phyloP scores from a whole-genome alignment of 352 stramenopile species.

The Pythium rhizo-oryzae region DNA sequence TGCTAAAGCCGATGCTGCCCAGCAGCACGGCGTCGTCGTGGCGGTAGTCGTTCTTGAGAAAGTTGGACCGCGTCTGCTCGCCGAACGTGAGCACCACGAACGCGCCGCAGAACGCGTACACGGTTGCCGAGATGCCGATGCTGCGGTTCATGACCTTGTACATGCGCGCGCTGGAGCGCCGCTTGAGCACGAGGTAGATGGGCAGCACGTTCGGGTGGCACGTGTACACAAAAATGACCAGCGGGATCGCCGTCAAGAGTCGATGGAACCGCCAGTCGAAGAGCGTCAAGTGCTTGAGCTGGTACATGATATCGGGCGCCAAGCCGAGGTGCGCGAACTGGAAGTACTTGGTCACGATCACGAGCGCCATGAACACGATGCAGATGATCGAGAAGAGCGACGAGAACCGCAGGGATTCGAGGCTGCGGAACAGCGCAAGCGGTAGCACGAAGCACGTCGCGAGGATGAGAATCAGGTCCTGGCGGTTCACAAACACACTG shows the following conservation, averaged over 20 bases:
- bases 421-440: conserved; percentile 76
- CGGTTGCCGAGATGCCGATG: conserved; percentile 67
- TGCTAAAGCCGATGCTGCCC: conserved; percentile 77
- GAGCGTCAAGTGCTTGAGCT: conserved; percentile 74
- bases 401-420: conserved; percentile 85
- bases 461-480: conserved; percentile 74
- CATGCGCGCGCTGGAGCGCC: conserved; percentile 79
- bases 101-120: conserved; percentile 79
- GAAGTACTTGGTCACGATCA: conserved; percentile 92
- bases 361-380: conserved; percentile 87
- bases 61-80: conserved; percentile 76
- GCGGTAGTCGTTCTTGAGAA: conserved; percentile 89
- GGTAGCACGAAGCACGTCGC: conserved; percentile 68
- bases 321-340: conserved; percentile 78
- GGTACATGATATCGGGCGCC: conserved; percentile 65
- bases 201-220: conserved; percentile 89
- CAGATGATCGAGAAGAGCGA: conserved; percentile 88
- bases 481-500: conserved; percentile 63
- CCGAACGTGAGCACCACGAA: conserved; percentile 90
- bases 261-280: conserved; percentile 67
- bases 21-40: conserved; percentile 65
- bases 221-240: conserved; percentile 90
- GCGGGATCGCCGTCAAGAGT: conserved; percentile 71
- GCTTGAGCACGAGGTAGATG: conserved; percentile 90
- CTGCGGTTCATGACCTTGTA: conserved; percentile 91